phyloP scores from a whole-genome alignment of 2,329 filamentous ascomycete species.

The Penicillium vulpinum region DNA sequence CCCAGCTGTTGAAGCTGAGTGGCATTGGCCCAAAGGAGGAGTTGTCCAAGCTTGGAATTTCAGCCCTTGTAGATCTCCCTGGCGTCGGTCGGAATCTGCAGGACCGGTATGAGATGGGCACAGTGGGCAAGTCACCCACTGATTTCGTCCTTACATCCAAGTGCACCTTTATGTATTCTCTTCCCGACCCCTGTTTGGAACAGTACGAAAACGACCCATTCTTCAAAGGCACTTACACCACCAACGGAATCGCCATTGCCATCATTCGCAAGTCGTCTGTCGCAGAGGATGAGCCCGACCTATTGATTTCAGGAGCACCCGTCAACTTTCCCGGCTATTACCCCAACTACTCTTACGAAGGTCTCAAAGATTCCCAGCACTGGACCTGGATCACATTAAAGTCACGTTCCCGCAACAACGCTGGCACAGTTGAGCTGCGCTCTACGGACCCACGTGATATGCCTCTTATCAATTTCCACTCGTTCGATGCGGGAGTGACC shows the following conservation, averaged over 20 bases:
- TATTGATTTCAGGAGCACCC: slow-evolving; percentile 58
- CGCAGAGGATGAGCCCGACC: slow-evolving; percentile 50
- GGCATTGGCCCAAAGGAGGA: slow-evolving; percentile 59
- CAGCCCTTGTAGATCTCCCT: slow-evolving; percentile 54
- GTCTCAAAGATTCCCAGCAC: slow-evolving; percentile 40
- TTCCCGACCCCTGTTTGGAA: slow-evolving; percentile 45
- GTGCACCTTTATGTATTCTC: slow-evolving; percentile 29
- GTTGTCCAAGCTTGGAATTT: slow-evolving; percentile 54
- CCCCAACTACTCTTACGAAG: slow-evolving; percentile 46
- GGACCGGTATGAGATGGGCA: slow-evolving; percentile 60
- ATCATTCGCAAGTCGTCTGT: slow-evolving; percentile 41
- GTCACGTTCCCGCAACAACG: slow-evolving; percentile 61
- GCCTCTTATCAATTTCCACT: slow-evolving; percentile 64
- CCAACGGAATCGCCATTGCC: slow-evolving; percentile 57
- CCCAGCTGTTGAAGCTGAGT: slow-evolving; percentile 62
- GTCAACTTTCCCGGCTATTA: slow-evolving; percentile 56
- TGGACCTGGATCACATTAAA: slow-evolving; percentile 57
- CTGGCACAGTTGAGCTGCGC: slow-evolving; percentile 61
- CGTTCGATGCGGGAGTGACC: slow-evolving; percentile 45
- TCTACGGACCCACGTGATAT: slow-evolving; percentile 63
- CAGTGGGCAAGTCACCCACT: slow-evolving; percentile 46
- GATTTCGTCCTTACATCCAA: slow-evolving; percentile 36
- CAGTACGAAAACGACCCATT: slow-evolving; percentile 44
- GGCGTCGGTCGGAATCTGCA: slow-evolving; percentile 64
- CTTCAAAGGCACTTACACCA: slow-evolving; percentile 46